Conservation (phyloP, 768 basidiomycete genomes). For the Ramaria sp. region DNA sequence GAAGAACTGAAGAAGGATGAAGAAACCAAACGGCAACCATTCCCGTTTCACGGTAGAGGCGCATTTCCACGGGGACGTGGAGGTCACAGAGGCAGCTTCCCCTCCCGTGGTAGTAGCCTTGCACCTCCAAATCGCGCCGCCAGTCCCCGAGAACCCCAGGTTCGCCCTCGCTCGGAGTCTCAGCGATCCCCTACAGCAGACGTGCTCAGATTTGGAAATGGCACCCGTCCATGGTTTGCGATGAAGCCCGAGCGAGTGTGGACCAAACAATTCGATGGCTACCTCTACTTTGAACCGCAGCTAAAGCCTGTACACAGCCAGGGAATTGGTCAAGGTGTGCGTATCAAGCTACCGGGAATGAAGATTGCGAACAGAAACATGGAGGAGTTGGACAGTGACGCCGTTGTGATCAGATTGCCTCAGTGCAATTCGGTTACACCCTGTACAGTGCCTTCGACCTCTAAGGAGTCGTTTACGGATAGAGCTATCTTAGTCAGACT, state of each 20-base stretch:
- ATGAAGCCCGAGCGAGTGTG: slow-evolving; percentile 74
- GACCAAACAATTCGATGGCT: slow-evolving; percentile 76
- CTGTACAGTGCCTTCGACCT: neutral
- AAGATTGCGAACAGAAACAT: neutral
- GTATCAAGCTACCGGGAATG: slow-evolving; percentile 53
- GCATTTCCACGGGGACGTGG: slow-evolving; percentile 36
- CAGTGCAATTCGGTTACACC: neutral
- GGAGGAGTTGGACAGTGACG: neutral
- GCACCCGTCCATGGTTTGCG: slow-evolving; percentile 51
- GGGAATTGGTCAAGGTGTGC: slow-evolving; percentile 32
- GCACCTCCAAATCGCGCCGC: neutral
- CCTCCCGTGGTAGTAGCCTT: neutral
- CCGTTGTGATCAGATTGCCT: slow-evolving; percentile 7
- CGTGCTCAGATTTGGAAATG: slow-evolving; percentile 10
- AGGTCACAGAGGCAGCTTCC: slow-evolving; percentile 14
- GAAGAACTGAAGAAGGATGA: slow-evolving; percentile 67
- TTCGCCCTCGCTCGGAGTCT: neutral
- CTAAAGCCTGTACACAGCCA: slow-evolving; percentile 50
- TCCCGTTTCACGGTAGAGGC: slow-evolving; percentile 36
- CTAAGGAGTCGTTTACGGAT: slow-evolving; percentile 2
- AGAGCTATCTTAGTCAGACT: slow-evolving; percentile 28
- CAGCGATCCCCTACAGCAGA: neutral
- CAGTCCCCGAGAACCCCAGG: neutral
- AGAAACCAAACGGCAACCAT: slow-evolving; percentile 34
- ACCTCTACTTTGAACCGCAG: slow-evolving; percentile 53